phyloP scores from a whole-genome alignment of 140 eudicot genomes.

The Senecio squalidus region DNA sequence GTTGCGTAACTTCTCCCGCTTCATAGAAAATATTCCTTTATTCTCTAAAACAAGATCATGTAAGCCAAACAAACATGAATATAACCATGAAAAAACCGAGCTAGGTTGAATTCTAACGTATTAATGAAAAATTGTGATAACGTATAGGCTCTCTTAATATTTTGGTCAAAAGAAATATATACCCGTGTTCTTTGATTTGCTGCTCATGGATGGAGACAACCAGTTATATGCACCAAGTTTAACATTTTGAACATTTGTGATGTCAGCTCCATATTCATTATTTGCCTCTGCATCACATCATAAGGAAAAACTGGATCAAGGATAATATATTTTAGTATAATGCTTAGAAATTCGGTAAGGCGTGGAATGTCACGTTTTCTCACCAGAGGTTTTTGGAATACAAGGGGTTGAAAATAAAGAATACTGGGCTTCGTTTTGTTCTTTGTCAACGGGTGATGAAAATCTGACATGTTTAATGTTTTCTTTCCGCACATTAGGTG shows the following conservation, averaged over 20 bases:
- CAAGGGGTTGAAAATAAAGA: slow-evolving; percentile 33
- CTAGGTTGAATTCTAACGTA: neutral
- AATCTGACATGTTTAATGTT: slow-evolving; percentile 16
- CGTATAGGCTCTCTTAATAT: neutral
- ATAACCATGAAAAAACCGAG: neutral
- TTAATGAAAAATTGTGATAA: neutral
- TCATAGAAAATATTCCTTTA: slow-evolving; percentile 49
- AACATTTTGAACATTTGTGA: slow-evolving; percentile 8
- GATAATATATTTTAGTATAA: slow-evolving; percentile 14
- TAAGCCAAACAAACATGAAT: neutral
- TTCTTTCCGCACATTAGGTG: slow-evolving; percentile 14
- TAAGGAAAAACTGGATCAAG: neutral
- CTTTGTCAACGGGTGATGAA: slow-evolving; percentile 24
- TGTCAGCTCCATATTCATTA: slow-evolving; percentile 13
- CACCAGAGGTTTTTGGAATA: slow-evolving; percentile 34
- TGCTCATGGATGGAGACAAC: slow-evolving; percentile 23
- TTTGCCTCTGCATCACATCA: slow-evolving; percentile 40
- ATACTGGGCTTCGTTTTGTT: slow-evolving; percentile 19
- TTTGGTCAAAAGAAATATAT: neutral
- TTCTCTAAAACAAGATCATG: neutral
- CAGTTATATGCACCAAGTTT: slow-evolving; percentile 23
- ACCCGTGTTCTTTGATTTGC: slow-evolving; percentile 37
- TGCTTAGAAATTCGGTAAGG: neutral
- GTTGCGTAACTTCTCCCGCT: slow-evolving; percentile 51
- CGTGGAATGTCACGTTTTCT: slow-evolving; percentile 12